A percentile compares a stretch with the other conserved stretches of the same genome.
phyloP scores from a whole-genome alignment of 805 yeast species.

The Kazachstania africana region DNA sequence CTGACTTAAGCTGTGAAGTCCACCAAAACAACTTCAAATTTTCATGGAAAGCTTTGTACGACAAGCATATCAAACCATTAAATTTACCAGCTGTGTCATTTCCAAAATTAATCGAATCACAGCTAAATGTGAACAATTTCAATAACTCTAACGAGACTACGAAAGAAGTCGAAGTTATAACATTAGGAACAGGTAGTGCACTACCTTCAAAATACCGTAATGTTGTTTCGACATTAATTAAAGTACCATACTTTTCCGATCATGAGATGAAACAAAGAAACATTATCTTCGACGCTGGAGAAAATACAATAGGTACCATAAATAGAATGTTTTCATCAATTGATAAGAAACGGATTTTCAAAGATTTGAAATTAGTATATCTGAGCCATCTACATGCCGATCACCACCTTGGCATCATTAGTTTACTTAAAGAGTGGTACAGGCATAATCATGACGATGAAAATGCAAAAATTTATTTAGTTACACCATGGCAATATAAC shows the following conservation, averaged over 20 bases:
- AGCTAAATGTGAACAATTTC: slow-evolving; percentile 22
- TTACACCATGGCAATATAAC: slow-evolving; percentile 67
- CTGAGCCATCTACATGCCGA: slow-evolving; percentile 94
- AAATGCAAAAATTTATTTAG: slow-evolving; percentile 37
- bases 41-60: slow-evolving; percentile 21
- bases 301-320: slow-evolving; percentile 71
- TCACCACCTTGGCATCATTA: slow-evolving; percentile 79
- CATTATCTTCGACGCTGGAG: slow-evolving; percentile 86
- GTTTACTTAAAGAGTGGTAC: slow-evolving; percentile 60
- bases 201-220: slow-evolving; percentile 76
- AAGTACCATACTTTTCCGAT: slow-evolving; percentile 41
- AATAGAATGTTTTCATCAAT: slow-evolving; percentile 46
- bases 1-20: neutral
- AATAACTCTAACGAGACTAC: slow-evolving; percentile 23
- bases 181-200: slow-evolving; percentile 91
- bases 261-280: slow-evolving; percentile 32
- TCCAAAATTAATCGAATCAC: slow-evolving; percentile 19
- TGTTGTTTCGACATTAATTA: slow-evolving; percentile 67
- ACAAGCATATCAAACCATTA: slow-evolving; percentile 19
- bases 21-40: neutral
- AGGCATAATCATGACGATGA: slow-evolving; percentile 29
- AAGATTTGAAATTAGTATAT: slow-evolving; percentile 54
- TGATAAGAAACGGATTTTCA: slow-evolving; percentile 33
- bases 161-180: slow-evolving; percentile 53
- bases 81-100: slow-evolving; percentile 15